These are phyloP conservation scores for Thuidium tamariscinum DNA, from an alignment of 225 moss, liverwort and hornwort species.

Conservation along the genomic window DNA sequence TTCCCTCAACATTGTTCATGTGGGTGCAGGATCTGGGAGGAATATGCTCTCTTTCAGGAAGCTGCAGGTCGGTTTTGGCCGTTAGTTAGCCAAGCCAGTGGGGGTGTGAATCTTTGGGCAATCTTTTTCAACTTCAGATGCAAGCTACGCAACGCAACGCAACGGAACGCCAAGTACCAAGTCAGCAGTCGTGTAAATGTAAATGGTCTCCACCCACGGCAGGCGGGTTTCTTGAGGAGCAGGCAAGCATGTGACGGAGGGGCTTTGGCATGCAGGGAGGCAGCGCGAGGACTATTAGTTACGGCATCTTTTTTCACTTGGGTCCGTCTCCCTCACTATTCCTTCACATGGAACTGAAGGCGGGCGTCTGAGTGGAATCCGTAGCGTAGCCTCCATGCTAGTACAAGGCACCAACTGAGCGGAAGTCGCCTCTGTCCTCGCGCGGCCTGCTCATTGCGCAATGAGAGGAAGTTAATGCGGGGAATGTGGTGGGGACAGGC, in stretches of 20 bases:
- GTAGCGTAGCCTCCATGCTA: conserved; percentile 12
- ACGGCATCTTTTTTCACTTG: neutral
- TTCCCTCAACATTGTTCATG: neutral
- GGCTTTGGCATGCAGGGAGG: neutral
- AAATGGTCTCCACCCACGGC: neutral
- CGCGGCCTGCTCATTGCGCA: neutral
- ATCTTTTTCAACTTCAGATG: neutral
- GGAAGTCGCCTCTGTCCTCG: neutral
- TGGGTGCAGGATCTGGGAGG: neutral
- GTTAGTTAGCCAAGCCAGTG: neutral
- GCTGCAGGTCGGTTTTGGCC: neutral
- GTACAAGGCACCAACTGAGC: neutral
- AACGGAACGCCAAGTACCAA: neutral
- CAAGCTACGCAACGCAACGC: neutral
- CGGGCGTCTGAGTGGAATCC: neutral
- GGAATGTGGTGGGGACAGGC: conserved; percentile 9
- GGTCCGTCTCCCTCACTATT: neutral
- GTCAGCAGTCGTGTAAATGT: neutral
- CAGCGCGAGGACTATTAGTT: neutral
- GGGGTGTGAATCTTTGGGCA: neutral
- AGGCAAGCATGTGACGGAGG: neutral
- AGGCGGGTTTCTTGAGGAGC: neutral
- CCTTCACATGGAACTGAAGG: conserved; percentile 9
- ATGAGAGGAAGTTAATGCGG: neutral
- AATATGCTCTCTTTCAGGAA: neutral